Conservation (phyloP, 352 stramenopile species). For the Albugo laibachii region DNA sequence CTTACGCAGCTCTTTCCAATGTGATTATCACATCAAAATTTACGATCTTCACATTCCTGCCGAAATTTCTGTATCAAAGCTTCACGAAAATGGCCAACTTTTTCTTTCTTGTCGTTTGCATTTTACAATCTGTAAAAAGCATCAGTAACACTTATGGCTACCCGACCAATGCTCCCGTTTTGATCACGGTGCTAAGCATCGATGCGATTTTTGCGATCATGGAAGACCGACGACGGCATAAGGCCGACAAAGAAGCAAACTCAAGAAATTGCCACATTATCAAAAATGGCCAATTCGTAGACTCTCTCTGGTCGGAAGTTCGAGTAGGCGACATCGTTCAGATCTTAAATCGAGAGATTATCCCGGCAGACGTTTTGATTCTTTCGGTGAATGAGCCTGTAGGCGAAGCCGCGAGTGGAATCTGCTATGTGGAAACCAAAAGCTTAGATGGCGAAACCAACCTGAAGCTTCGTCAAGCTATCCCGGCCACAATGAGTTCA, state of each 20-base stretch:
- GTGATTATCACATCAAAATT: slow-evolving; percentile 84
- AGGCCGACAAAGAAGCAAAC: slow-evolving; percentile 70
- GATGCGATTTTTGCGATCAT: slow-evolving; percentile 79
- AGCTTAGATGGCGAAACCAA: slow-evolving; percentile 86
- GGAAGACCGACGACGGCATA: slow-evolving; percentile 62
- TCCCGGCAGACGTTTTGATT: slow-evolving; percentile 72
- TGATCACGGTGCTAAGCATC: slow-evolving; percentile 83
- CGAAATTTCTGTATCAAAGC: slow-evolving; percentile 77
- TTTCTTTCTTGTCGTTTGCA: slow-evolving; percentile 85
- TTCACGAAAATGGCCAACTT: slow-evolving; percentile 84
- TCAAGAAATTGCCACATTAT: slow-evolving; percentile 44
- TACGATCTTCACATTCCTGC: slow-evolving; percentile 64
- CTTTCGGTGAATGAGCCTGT: slow-evolving; percentile 54
- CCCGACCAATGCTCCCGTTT: slow-evolving; percentile 49
- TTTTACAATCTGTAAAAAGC: slow-evolving; percentile 68
- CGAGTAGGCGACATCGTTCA: slow-evolving; percentile 74
- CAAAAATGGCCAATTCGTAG: slow-evolving; percentile 43
- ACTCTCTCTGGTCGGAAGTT: slow-evolving; percentile 56
- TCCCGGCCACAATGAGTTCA: slow-evolving; percentile 41
- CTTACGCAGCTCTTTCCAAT: slow-evolving; percentile 58
- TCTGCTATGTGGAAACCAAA: slow-evolving; percentile 83
- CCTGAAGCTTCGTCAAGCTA: slow-evolving; percentile 71
- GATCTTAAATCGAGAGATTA: slow-evolving; percentile 61
- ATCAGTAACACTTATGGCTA: slow-evolving; percentile 69
- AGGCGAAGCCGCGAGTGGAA: slow-evolving; percentile 38